Percentiles rank a stretch among this genome's conserved stretches.
Conservation (phyloP, 176 grass and related monocot genomes). For the Dactylis glomerata region DNA sequence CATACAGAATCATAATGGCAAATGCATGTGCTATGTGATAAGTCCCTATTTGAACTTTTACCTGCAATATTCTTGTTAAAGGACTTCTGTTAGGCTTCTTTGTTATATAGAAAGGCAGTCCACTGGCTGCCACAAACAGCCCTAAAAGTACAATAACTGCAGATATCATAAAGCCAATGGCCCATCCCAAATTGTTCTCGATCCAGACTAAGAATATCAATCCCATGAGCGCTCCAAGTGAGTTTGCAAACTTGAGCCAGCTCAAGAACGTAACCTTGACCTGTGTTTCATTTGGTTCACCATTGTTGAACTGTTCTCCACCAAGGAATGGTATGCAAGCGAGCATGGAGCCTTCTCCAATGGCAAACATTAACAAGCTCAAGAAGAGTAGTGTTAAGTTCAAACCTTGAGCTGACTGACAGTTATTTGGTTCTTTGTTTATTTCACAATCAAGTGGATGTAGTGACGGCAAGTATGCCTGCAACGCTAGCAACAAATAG, state of each 20-base stretch:
- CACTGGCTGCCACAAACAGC: constrained; percentile 34
- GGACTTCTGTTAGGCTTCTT: constrained; percentile 31
- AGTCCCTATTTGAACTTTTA: constrained; percentile 14
- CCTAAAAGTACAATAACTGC: constrained; percentile 32
- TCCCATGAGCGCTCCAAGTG: constrained; percentile 31
- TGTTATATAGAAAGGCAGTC: constrained; percentile 29
- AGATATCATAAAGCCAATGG: constrained; percentile 38
- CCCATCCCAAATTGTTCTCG: constrained; percentile 44
- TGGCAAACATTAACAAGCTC: constrained; percentile 23
- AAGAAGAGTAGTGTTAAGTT: constrained; percentile 25
- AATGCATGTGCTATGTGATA: background rate
- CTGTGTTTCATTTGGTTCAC: constrained; percentile 3
- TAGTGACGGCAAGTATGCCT: constrained; percentile 38
- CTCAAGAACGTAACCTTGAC: constrained; percentile 17
- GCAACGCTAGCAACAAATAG: constrained; percentile 47
- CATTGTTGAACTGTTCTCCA: constrained; percentile 33
- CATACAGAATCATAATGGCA: background rate
- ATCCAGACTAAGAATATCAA: constrained; percentile 43
- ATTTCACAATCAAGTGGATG: constrained; percentile 43
- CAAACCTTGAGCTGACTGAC: constrained; percentile 19
- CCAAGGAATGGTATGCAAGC: constrained; percentile 37
- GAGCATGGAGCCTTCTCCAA: constrained; percentile 35
- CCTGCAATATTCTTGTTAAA: constrained; percentile 27
- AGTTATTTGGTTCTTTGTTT: constrained; percentile 42
- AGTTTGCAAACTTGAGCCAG: constrained; percentile 27